These are phyloP conservation scores for Achaetomiella virescens DNA, from an alignment of 495 filamentous ascomycete species.

Conservation along the genomic window DNA sequence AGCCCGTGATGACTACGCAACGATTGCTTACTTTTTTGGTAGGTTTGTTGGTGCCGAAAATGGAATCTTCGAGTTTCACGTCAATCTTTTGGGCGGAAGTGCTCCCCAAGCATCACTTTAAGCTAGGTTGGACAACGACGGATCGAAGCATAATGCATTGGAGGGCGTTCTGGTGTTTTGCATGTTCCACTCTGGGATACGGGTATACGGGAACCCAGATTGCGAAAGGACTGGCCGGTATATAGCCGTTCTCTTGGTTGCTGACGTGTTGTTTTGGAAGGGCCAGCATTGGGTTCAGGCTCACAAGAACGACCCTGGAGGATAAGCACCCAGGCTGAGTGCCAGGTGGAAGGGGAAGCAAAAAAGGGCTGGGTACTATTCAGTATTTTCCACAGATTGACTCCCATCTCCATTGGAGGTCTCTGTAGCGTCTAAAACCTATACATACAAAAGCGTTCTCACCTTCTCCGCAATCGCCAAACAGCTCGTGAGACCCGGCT, in stretches of 20 bases:
- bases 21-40: slow-evolving; percentile 14
- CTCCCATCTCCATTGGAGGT: neutral
- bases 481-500: slow-evolving; percentile 87
- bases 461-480: slow-evolving; percentile 88
- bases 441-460: slow-evolving; percentile 60
- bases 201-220: neutral
- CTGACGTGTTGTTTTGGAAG: neutral
- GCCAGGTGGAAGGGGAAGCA: neutral
- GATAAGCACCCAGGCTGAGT: no score
- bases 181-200: neutral
- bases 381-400: neutral
- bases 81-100: slow-evolving; percentile 62
- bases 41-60: slow-evolving; percentile 66
- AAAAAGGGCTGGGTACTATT: neutral
- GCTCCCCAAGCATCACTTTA: slow-evolving; percentile 54
- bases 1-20: neutral
- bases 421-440: neutral
- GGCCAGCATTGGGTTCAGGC: neutral
- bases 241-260: neutral
- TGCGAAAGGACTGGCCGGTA: neutral
- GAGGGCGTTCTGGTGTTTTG: slow-evolving; percentile 6
- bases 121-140: slow-evolving; percentile 39
- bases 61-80: slow-evolving; percentile 66
- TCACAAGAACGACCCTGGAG: no score
- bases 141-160: slow-evolving; percentile 4